phyloP scores from a whole-genome alignment of 768 basidiomycete genomes.

The Coprinopsis marcescibilis region DNA sequence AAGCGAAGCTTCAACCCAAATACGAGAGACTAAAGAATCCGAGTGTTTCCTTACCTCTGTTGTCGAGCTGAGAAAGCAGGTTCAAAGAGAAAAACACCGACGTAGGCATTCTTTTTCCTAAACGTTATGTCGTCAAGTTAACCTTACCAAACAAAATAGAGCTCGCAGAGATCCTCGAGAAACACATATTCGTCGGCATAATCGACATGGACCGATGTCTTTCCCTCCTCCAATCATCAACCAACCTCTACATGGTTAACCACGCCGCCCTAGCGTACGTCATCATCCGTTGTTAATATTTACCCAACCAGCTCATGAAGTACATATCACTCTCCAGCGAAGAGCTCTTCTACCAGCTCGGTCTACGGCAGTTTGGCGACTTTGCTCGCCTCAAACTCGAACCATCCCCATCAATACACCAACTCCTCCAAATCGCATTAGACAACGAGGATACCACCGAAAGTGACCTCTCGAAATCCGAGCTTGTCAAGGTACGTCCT shows the following conservation, averaged over 20 bases:
- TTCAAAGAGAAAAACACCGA: conserved; percentile 58
- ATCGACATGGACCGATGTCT: conserved; percentile 71
- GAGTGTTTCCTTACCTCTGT: conserved; percentile 76
- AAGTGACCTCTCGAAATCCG: conserved; percentile 48
- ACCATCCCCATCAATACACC: conserved; percentile 69
- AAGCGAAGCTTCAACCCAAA: too few species aligned
- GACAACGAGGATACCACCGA: conserved; percentile 54
- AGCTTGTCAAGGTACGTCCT: conserved; percentile 64
- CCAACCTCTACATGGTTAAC: conserved; percentile 86
- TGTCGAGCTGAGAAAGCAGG: conserved; percentile 49
- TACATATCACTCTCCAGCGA: conserved; percentile 45
- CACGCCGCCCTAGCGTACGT: conserved; percentile 80
- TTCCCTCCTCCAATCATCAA: conserved; percentile 81
- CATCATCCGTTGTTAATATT: background rate
- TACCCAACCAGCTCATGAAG: background rate
- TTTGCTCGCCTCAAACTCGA: conserved; percentile 72
- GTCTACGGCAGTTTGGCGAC: conserved; percentile 85
- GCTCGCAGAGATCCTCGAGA: conserved; percentile 74
- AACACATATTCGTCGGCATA: conserved; percentile 90
- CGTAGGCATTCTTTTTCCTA: conserved; percentile 39
- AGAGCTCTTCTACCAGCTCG: conserved; percentile 93
- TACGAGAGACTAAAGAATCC: conserved; percentile 64
- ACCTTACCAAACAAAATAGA: too few species aligned
- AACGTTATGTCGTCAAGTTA: too few species aligned
- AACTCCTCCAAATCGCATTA: conserved; percentile 74